Evolutionary conservation across 2,329 filamentous ascomycete genomes (phyloP), one percentile per base, ranked within the genome.

Genomic region (Aspergillus ruber): DNA sequence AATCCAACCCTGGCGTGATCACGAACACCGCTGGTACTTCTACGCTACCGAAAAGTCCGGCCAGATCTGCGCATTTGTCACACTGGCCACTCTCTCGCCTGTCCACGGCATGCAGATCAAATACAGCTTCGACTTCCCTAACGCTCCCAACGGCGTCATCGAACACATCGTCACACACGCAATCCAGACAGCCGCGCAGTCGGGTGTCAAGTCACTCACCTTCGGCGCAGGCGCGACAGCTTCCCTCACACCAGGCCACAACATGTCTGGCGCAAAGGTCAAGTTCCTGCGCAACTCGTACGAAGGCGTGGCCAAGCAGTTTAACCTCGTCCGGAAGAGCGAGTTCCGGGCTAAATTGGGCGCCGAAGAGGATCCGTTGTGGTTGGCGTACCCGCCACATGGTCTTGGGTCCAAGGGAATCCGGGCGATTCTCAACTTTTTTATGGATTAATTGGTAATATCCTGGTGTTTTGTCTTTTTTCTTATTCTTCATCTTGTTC

Each of bases 311-410:
- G 85, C 88, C 38, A 86, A 86, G 60, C 88, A 90, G 65, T 82
- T 95, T 57, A 85, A 86, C 57, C 76, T 95, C 54, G 85, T 84
- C 41, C 82, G 86, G 63, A 95, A 95, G 80, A 85, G 82, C 46
- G 89, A 90, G 66, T 96, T 96, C 74, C 78, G 90, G 51, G 85
- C 88, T 73, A 96, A 96, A 77, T 82, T 96, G 66, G 90, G 90
- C 45, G 87, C 87, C 4, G 74, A 82, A 49, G 88, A 90, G 51
- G 90, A 95, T 61, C 83, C 86, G 42, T 83, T 91, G 23, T 96
- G 88, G 69, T 89, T 96, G 56, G 90, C 88, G 63, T 96, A 95
- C 69, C 90, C 90, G 36, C 84, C 86, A 49, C 84, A 90, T 61
- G 90, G 90, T 6, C 77, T 96, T 23, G 89, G 89, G 1, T 82